Evolutionary conservation across 805 yeast species (phyloP).

Genomic region (Schwanniomyces pseudopolymorphus): DNA sequence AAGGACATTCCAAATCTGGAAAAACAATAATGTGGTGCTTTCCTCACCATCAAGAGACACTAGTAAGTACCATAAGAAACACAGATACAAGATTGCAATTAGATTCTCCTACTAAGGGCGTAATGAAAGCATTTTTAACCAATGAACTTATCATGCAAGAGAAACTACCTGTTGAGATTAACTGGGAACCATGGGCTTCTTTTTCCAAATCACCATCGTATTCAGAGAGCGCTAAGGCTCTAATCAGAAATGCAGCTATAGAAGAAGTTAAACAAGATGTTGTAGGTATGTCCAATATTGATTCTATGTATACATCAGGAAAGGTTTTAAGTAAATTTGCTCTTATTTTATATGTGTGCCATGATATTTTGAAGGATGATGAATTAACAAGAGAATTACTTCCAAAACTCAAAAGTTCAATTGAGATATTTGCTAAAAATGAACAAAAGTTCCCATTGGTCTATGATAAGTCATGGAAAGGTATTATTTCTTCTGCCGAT

Average conservation of each 20-base stretch:
- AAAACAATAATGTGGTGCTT: slow-evolving; percentile 46
- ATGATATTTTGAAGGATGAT: slow-evolving; percentile 60
- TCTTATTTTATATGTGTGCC: slow-evolving; percentile 71
- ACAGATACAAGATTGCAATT: slow-evolving; percentile 33
- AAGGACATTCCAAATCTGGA: slow-evolving; percentile 25
- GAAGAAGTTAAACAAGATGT: slow-evolving; percentile 57
- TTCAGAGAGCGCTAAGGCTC: slow-evolving; percentile 28
- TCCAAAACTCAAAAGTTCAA: slow-evolving; percentile 61
- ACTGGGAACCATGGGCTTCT: slow-evolving; percentile 59
- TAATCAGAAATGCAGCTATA: slow-evolving; percentile 49
- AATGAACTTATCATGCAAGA: slow-evolving; percentile 42
- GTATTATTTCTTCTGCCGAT: slow-evolving; percentile 70
- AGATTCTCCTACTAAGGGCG: slow-evolving; percentile 53
- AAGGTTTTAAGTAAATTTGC: slow-evolving; percentile 89
- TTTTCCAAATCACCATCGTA: slow-evolving; percentile 20
- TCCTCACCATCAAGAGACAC: slow-evolving; percentile 49
- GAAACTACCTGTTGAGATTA: slow-evolving; percentile 39
- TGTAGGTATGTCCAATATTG: slow-evolving; percentile 56
- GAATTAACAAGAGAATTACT: slow-evolving; percentile 51
- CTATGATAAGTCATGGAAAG: slow-evolving; percentile 80
- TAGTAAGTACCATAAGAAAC: slow-evolving; percentile 24
- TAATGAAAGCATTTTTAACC: slow-evolving; percentile 44
- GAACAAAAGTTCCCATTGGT: slow-evolving; percentile 69
- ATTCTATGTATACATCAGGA: slow-evolving; percentile 91
- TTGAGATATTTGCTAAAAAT: slow-evolving; percentile 68